Evolutionary conservation across 345 rosid genomes (phyloP).

Genomic region (Odontarrhena argentea): DNA sequence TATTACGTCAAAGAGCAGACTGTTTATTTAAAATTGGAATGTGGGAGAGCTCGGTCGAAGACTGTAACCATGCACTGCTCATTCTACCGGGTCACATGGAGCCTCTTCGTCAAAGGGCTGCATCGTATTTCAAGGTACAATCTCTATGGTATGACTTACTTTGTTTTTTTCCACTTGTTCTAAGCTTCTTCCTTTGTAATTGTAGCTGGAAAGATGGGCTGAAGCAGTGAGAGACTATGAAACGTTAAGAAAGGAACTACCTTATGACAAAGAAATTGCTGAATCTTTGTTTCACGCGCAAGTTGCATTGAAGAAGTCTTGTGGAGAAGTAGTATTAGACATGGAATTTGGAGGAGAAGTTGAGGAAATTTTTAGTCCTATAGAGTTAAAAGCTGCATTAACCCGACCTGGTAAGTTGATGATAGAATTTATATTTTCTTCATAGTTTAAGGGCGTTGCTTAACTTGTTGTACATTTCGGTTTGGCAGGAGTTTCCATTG

Average conservation of each 20-base stretch:
- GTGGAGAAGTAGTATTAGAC: conserved; percentile 85
- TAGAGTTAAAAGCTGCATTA: conserved; percentile 79
- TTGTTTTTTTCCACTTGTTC: background rate
- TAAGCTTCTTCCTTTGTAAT: conserved; percentile 25
- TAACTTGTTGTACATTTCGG: conserved; percentile 9
- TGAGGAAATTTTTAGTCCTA: conserved; percentile 68
- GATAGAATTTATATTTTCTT: background rate
- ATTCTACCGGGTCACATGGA: conserved; percentile 74
- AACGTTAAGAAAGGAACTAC: conserved; percentile 74
- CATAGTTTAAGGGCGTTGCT: background rate
- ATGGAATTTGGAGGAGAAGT: conserved; percentile 98
- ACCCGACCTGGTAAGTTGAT: conserved; percentile 64
- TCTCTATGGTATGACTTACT: conserved; percentile 3
- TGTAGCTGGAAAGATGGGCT: conserved; percentile 85
- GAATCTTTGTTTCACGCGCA: conserved; percentile 90
- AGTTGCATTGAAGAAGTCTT: conserved; percentile 90
- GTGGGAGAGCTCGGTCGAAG: conserved; percentile 84
- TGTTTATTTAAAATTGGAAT: conserved; percentile 84
- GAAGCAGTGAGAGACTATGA: conserved; percentile 91
- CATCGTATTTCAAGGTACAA: conserved; percentile 75
- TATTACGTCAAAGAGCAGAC: conserved; percentile 84
- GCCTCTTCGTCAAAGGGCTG: conserved; percentile 89
- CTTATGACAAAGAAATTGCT: conserved; percentile 77
- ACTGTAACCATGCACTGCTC: conserved; percentile 72
- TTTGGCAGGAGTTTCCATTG: conserved; percentile 71